Percentiles rank a stretch among this genome's conserved stretches.
These are phyloP conservation scores for Wallacemonas sp. DNA, from an alignment of 208 protist genomes.

Conservation along the genomic window DNA sequence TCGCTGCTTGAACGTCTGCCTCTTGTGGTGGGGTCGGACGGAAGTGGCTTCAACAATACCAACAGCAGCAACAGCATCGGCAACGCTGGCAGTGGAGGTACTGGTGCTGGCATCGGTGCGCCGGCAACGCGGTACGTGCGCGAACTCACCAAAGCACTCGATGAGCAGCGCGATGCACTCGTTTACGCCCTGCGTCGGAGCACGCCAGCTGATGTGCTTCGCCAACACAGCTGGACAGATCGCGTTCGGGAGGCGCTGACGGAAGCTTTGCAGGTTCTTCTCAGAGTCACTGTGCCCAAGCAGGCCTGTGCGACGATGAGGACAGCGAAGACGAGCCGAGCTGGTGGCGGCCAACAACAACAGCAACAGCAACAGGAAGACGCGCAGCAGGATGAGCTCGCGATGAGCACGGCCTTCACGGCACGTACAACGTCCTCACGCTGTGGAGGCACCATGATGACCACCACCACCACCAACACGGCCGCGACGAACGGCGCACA, in stretches of 20 bases:
- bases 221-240: too few species aligned
- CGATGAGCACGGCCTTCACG: conserved; percentile 1
- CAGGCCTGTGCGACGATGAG: not conserved
- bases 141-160: conserved; percentile 17
- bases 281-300: not conserved
- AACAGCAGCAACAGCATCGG: too few species aligned
- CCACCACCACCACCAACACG: not conserved
- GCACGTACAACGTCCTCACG: too few species aligned
- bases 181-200: not conserved
- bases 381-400: not conserved
- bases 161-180: conserved; percentile 6
- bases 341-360: too few species aligned
- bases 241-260: not conserved
- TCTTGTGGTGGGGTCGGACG: conserved; percentile 8
- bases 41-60: too few species aligned
- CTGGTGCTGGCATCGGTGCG: not conserved
- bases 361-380: too few species aligned
- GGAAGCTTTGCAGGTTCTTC: not conserved
- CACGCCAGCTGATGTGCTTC: not conserved
- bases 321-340: too few species aligned
- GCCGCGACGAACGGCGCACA: not conserved
- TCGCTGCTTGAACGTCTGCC: not conserved
- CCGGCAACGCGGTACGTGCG: conserved; percentile 14
- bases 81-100: too few species aligned
- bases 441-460: too few species aligned